Base-by-base conservation (phyloP, 2,329 filamentous ascomycete species). In the Ascocoryne sarcoides region DNA sequence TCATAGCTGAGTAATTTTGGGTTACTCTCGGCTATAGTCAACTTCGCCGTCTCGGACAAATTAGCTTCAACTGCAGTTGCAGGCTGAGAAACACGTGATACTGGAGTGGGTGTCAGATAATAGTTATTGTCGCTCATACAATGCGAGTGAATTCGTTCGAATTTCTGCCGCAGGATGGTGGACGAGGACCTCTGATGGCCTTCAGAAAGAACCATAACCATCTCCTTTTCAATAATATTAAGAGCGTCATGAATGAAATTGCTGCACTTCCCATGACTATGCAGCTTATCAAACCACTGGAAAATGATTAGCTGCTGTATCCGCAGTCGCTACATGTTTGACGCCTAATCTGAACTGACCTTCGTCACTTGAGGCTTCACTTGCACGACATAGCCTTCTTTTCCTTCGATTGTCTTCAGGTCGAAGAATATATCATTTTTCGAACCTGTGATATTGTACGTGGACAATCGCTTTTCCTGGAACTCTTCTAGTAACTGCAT, bases 221-320 rank as follows among this genome's bases (percentile, higher is more conserved):
- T 43, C 4, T 43, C 18, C 15, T 17, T 32, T 28, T 43, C 41
- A 12, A 43, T 29, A 21, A 43, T 32, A 14, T 39, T 18, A 18
- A 43, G 36, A 19, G 23, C 21, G 16, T 43, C 41, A 16, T 39
- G 41, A 16, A 43, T 32, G 20, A 43, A 39, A 23, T 39, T 7
- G 10, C 36, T 10, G 29, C 41, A 43, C 0, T 35, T 19, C 21
- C 23, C 12, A 16, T 39, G 17, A 7, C 19, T 36, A 19, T 36
- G 41, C 12, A 43, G 15, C 28, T n/a, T 15, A 12, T 9, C 5
- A 18, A 43, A 28, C 33, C 41, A 39, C 32, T 39, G 10, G 3
- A 43, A 8, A 15, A 37, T n/a, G n/a, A n/a, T n/a, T n/a, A n/a
- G n/a, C n/a, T n/a, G n/a, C n/a, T n/a, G n/a, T n/a, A n/a, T n/a